Evolutionary conservation across 805 yeast genomes (phyloP), one percentile per base, ranked within the genome.

Genomic region (Zygotorulaspora sp.): DNA sequence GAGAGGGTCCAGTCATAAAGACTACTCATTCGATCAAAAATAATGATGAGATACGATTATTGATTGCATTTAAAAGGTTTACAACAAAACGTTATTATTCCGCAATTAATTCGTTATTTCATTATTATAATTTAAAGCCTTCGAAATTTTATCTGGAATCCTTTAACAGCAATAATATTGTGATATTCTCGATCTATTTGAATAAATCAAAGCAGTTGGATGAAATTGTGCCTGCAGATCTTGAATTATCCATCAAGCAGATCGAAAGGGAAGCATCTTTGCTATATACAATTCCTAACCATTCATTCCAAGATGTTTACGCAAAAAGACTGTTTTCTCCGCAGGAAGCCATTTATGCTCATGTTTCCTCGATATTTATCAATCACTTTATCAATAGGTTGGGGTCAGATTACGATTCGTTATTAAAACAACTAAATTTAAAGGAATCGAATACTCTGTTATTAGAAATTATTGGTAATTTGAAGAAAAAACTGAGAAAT

Each of bases 291-390:
- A 77, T 90, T 49, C 98, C 98, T 35, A 80, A 83, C 62, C 85
- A 87, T 56, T 71, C 77, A 51, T 90, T 89, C 71, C 80, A 79
- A 50, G 72, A 74, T 36, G 71, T 79, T 40, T 89, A 89, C 57
- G 78, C 82, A 45, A 62, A 70, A 35, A 83, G 90, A 38, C 79
- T 78, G 49, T 74, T 90, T 63, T 88, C 97, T 1, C 78, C 94
- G 51, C 97, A 90, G 66, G 98, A 92, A 66, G 78, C 89, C 31
- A 81, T 88, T 41, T 92, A 92, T 61, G 94, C 97, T 30, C 97
- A 90, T 62, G 83, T 88, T 62, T 95, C 90, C 53, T 82, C 84
- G 30, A 84, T 87, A 44, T 90, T 92, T 59, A 95, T 87, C 35
- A 82, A 95, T 23, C 97, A 92, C 65, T 92, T 90, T 68, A 74